Evolutionary conservation across 306 rosid genomes (phyloP).

Genomic region (Dryas octopetala): DNA sequence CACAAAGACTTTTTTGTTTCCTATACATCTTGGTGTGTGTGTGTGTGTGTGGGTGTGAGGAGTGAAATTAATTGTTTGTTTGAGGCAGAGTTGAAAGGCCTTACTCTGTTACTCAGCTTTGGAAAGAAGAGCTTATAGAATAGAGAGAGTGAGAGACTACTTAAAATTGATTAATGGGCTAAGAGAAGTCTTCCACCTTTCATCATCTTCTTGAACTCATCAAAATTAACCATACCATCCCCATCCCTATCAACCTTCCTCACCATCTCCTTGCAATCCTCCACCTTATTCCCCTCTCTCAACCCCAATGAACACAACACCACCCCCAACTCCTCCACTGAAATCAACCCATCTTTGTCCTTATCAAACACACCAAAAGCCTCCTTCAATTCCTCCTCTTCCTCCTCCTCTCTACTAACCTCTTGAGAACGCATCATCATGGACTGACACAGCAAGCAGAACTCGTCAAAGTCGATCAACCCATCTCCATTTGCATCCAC

Average conservation of each 20-base stretch:
- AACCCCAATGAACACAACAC: constrained; percentile 63
- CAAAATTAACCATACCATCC: constrained; percentile 87
- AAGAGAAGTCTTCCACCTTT: constrained; percentile 36
- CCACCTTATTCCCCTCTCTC: constrained; percentile 61
- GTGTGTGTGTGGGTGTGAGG: neutral
- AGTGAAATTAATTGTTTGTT: too few species aligned
- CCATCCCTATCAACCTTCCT: constrained; percentile 84
- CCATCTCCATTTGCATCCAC: constrained; percentile 81
- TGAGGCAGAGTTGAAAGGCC: neutral
- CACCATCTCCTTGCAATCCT: constrained; percentile 77
- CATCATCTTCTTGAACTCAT: constrained; percentile 91
- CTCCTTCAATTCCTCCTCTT: constrained; percentile 50
- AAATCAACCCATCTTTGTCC: constrained; percentile 64
- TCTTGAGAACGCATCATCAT: neutral
- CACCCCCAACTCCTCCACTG: constrained; percentile 64
- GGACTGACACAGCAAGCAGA: constrained; percentile 42
- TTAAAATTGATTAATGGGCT: constrained; percentile 5
- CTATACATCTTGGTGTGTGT: neutral
- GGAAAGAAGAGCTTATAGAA: too few species aligned
- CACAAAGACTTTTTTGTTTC: neutral
- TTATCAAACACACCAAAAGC: constrained; percentile 87
- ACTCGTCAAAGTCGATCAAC: constrained; percentile 77
- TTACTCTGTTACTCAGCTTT: too few species aligned
- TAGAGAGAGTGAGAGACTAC: too few species aligned
- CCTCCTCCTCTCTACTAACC: constrained; percentile 5